Evolutionary conservation across 768 basidiomycete genomes (phyloP).

Genomic region (Tulasnella sp.): DNA sequence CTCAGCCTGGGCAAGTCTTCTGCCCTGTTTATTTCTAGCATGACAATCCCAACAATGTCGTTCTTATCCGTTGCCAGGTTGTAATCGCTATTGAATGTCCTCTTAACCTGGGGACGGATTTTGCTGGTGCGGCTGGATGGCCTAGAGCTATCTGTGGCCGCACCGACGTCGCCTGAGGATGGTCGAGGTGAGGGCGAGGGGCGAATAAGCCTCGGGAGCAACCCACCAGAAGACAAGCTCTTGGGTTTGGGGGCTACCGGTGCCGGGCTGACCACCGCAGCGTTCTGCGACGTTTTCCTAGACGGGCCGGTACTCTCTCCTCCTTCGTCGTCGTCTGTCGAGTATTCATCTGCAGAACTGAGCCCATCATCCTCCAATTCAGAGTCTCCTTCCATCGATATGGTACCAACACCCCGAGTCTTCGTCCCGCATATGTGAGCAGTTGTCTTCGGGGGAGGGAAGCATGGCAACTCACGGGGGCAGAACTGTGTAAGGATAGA

Average conservation of each 20-base stretch:
- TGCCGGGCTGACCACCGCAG: constrained; percentile 12
- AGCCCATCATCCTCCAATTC: constrained; percentile 68
- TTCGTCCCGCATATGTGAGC: constrained; percentile 24
- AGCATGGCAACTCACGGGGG: constrained; percentile 45
- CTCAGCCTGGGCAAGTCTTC: constrained; percentile 73
- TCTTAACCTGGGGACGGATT: constrained; percentile 20
- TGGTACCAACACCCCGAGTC: constrained; percentile 81
- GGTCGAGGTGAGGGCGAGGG: constrained; percentile 24
- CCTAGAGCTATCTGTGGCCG: background rate
- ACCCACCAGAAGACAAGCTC: constrained; percentile 15
- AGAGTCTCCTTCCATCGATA: constrained; percentile 33
- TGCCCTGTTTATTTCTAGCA: constrained; percentile 82
- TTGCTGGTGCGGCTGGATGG: constrained; percentile 16
- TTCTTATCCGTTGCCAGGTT: constrained; percentile 53
- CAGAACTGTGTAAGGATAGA: constrained; percentile 55
- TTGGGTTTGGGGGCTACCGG: constrained; percentile 9
- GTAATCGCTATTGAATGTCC: constrained; percentile 31
- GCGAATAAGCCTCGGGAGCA: constrained; percentile 30
- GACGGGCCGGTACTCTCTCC: constrained; percentile 23
- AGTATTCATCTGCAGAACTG: constrained; percentile 42
- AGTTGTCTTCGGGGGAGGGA: background rate
- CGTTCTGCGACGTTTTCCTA: background rate
- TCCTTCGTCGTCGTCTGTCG: constrained; percentile 31
- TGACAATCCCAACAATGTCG: constrained; percentile 88
- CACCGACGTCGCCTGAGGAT: background rate